Evolutionary conservation across 495 filamentous ascomycete species (phyloP).

Genomic region (Terfezia claveryi): DNA sequence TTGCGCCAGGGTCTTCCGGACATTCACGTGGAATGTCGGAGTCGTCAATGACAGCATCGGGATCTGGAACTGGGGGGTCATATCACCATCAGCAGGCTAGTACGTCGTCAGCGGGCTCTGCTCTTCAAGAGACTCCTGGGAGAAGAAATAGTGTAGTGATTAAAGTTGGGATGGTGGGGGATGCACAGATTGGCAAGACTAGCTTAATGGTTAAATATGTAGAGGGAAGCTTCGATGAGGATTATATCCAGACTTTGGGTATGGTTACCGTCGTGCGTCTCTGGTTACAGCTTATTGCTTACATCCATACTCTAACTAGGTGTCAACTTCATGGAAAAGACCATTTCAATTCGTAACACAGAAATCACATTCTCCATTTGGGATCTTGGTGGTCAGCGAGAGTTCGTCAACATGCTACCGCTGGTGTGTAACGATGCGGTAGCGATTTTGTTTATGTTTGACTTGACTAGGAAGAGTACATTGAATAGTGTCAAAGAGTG

Average conservation of each 20-base stretch:
- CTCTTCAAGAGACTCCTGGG: background rate
- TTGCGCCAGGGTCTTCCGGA: background rate
- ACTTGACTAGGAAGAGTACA: conserved; percentile 91
- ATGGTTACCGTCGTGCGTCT: background rate
- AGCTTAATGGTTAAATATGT: conserved; percentile 99
- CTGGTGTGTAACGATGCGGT: conserved; percentile 97
- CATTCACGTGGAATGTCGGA: background rate
- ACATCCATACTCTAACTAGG: conserved; percentile 23
- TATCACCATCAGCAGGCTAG: background rate
- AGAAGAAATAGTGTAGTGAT: conserved; percentile 79
- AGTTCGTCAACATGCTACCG: conserved; percentile 98
- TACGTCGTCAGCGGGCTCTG: background rate
- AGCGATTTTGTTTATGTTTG: conserved; percentile 98
- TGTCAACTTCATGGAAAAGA: conserved; percentile 99
- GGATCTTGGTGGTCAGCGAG: conserved; percentile 92
- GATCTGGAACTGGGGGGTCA: conserved; percentile 1
- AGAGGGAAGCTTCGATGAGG: conserved; percentile 96
- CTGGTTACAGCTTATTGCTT: background rate
- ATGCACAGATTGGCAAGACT: conserved; percentile 97
- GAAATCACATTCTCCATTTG: conserved; percentile 99
- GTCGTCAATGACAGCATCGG: background rate
- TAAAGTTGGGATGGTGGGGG: conserved; percentile 98
- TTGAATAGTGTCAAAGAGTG: conserved; percentile 98
- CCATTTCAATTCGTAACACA: conserved; percentile 97
- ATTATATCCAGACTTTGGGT: conserved; percentile 97